These are phyloP conservation scores for Chaetomium sp. DNA, from an alignment of 2,329 filamentous ascomycete species.

Conservation along the genomic window DNA sequence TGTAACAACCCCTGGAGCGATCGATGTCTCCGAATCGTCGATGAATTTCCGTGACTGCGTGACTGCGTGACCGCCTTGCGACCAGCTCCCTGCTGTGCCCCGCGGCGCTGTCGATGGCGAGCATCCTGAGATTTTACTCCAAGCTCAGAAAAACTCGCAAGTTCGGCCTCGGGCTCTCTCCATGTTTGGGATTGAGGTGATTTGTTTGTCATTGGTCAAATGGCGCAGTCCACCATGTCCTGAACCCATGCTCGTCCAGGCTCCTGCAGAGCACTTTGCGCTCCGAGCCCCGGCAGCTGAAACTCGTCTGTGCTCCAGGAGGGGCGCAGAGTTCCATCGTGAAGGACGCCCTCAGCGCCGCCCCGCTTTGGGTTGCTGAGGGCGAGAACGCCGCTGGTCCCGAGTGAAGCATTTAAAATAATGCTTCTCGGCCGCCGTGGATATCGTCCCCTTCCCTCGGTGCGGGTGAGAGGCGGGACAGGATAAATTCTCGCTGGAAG, in stretches of 20 bases:
- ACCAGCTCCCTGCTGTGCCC: slow-evolving; percentile 20
- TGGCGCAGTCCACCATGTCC: slow-evolving; percentile 31
- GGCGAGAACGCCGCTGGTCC: background rate
- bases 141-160: slow-evolving; percentile 17
- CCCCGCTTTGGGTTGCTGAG: background rate
- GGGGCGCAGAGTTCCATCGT: slow-evolving; percentile 18
- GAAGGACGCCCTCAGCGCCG: background rate
- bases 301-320: slow-evolving; percentile 36
- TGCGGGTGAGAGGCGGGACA: background rate
- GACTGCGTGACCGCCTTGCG: slow-evolving; percentile 1
- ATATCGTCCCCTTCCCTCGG: background rate
- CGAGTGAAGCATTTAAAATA: background rate
- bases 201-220: slow-evolving; percentile 29
- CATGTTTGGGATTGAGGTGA: slow-evolving; percentile 35
- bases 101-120: slow-evolving; percentile 19
- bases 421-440: background rate
- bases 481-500: background rate
- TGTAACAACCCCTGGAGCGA: slow-evolving; percentile 13
- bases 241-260: slow-evolving; percentile 28
- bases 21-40: slow-evolving; percentile 6
- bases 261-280: slow-evolving; percentile 27
- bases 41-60: background rate
- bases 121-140: slow-evolving; percentile 7
- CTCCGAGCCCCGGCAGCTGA: slow-evolving; percentile 33
- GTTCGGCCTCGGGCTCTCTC: slow-evolving; percentile 24